Percentiles rank a stretch among this genome's conserved stretches.
Evolutionary conservation across 345 rosid genomes (phyloP).

Genomic region (Pugionium cornutum): DNA sequence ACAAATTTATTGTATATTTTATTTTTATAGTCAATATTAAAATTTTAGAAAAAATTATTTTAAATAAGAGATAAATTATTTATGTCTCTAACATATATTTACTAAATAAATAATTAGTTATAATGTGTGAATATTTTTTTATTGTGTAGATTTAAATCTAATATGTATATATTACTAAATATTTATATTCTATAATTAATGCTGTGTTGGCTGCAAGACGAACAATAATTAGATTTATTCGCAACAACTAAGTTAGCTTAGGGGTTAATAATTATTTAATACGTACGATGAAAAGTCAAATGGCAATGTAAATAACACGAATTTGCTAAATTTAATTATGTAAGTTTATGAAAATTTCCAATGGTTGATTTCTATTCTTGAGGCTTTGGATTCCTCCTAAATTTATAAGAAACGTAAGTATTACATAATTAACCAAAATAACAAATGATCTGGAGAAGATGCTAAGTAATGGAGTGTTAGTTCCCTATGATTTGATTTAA

Average conservation of each 20-base stretch:
- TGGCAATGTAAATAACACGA: conserved; percentile 22
- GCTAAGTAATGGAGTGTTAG: background rate
- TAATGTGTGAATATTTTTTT: no score
- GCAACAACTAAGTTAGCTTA: no score
- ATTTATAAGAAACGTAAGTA: conserved; percentile 19
- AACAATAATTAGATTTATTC: background rate
- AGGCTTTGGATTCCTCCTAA: conserved; percentile 5
- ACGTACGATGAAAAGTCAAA: conserved; percentile 29
- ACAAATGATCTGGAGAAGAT: conserved; percentile 22
- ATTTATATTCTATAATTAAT: background rate
- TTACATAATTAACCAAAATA: conserved; percentile 15
- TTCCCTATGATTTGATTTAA: conserved; percentile 9
- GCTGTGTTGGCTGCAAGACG: conserved; percentile 32
- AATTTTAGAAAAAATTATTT: no score
- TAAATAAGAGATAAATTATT: no score
- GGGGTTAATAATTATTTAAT: background rate
- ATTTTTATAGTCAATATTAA: no score
- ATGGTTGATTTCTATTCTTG: conserved; percentile 18
- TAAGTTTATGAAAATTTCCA: conserved; percentile 22
- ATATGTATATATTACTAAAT: no score
- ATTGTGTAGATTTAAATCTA: no score
- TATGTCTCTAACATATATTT: no score
- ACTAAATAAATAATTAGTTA: no score
- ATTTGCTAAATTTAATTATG: conserved; percentile 9
- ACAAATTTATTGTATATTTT: no score